Percentiles rank a stretch among this genome's conserved stretches.
Conservation (phyloP, 306 rosid genomes). For the Lotus japonicus region DNA sequence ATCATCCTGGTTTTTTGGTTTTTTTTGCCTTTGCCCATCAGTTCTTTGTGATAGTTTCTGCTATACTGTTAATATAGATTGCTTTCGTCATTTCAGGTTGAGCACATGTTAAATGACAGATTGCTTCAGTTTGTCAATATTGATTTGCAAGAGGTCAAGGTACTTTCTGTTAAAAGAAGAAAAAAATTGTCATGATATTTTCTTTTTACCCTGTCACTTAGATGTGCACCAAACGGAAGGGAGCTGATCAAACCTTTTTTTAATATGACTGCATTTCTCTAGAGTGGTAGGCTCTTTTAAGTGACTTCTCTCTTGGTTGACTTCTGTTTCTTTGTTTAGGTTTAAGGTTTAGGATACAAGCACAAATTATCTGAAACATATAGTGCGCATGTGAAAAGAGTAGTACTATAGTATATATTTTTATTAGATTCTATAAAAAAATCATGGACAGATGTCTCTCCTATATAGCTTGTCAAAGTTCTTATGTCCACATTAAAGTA, state of each 20-base stretch:
- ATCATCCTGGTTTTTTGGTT: background rate
- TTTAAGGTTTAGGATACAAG: background rate
- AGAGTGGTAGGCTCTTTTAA: too few relatives aligned
- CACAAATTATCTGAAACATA: background rate
- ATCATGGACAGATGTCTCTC: background rate
- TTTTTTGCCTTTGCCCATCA: background rate
- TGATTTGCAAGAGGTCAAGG: constrained; percentile 99
- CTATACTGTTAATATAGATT: constrained; percentile 28
- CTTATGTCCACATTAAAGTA: background rate
- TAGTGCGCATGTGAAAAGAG: background rate
- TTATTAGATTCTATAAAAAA: background rate
- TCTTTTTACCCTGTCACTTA: background rate
- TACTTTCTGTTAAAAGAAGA: constrained; percentile 16
- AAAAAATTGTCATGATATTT: background rate
- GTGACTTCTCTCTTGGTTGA: too few relatives aligned
- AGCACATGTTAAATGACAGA: constrained; percentile 97
- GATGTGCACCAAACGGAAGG: background rate
- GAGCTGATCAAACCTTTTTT: constrained; percentile 2
- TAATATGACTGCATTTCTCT: background rate
- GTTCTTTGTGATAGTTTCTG: background rate
- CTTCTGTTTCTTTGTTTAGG: background rate
- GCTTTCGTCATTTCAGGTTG: constrained; percentile 56
- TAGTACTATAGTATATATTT: background rate
- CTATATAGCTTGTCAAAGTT: background rate
- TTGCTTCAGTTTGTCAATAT: constrained; percentile 85